Evolutionary conservation across 1,284 basidiomycete species (phyloP).

Genomic region (Microbotryum lychnidis-dioicae): DNA sequence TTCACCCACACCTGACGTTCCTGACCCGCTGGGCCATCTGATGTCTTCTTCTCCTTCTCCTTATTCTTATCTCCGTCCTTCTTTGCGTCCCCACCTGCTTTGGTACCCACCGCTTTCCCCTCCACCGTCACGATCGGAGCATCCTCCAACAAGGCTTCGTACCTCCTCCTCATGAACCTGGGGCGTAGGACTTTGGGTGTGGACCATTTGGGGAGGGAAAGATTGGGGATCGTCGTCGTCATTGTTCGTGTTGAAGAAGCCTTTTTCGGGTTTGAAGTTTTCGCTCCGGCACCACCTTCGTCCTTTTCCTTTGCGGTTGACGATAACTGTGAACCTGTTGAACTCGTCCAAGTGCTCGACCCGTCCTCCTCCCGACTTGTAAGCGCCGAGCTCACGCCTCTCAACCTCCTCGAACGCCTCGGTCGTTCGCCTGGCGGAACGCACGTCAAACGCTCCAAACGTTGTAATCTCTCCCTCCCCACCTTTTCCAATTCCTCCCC

Average conservation of each 20-base stretch:
- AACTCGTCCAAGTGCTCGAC: not conserved
- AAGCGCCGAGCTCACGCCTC: not conserved
- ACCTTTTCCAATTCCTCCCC: not conserved
- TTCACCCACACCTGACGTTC: not conserved
- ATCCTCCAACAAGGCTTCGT: conserved; percentile 17
- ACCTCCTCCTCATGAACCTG: conserved; percentile 26
- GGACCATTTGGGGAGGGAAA: conserved; percentile 15
- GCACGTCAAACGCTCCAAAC: not conserved
- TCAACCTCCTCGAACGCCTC: conserved; percentile 7
- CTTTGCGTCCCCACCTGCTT: not conserved
- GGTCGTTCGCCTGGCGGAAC: not conserved
- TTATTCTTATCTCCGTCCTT: no score
- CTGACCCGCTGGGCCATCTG: no score
- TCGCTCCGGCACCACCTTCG: no score
- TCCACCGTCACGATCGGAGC: conserved; percentile 8
- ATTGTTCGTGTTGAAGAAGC: not conserved
- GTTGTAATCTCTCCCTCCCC: not conserved
- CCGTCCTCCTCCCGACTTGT: not conserved
- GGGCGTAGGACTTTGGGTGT: conserved; percentile 21
- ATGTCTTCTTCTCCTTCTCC: no score
- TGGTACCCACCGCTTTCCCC: not conserved
- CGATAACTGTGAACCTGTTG: no score
- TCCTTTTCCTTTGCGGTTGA: no score
- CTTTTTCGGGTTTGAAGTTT: no score
- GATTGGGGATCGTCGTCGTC: not conserved